Evolutionary conservation across 2,329 filamentous ascomycete genomes (phyloP), one percentile per base, ranked within the genome.

Genomic region (Fusarium guadeloupense): DNA sequence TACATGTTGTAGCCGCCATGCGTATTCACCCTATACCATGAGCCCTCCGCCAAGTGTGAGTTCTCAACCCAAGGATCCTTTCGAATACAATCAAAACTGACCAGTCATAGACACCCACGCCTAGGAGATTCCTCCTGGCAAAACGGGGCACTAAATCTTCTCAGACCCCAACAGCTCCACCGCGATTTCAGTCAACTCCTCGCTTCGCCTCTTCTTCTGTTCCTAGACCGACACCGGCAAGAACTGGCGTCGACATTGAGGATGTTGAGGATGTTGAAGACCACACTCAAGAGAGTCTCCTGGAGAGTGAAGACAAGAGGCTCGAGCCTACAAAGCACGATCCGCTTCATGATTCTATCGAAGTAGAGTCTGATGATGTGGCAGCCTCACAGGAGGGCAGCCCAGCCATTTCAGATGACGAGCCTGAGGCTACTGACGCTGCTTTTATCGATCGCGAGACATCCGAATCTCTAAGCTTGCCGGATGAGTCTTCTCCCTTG

Each of bases 111-210:
- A 79, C 77, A 28, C 74, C 77, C 5, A 72, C 74, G 7, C 75
- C 77, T 17, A 71, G 76, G 55, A 72, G 75, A 6, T 79, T 80
- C 51, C 67, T 78, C 48, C 69, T 75, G 7, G 67, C 75, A 3
- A 77, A 75, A 50, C 60, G 75, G 25, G 67, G 69, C 13, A 66
- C 72, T n/a, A 69, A 72, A 43, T 59, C 68, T 6, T 73, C 73
- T 21, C 73, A 75, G 54, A 71, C 72, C 19, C 72, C 72, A 12
- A 63, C 71, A 20, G 69, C 59, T 19, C 51, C 66, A 7, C 69
- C 69, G 41, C 74, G 69, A 46, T 78, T 77, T 48, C 74, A 73
- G 25, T 74, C 75, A 21, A 78, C 76, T 31, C 76, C 75, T 17
- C 71, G 74, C n/a, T 79, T 78, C 59, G 72, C 72, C 42, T 69